Base-by-base conservation (phyloP, 805 yeast genomes). In the Hanseniaspora guilliermondii region DNA sequence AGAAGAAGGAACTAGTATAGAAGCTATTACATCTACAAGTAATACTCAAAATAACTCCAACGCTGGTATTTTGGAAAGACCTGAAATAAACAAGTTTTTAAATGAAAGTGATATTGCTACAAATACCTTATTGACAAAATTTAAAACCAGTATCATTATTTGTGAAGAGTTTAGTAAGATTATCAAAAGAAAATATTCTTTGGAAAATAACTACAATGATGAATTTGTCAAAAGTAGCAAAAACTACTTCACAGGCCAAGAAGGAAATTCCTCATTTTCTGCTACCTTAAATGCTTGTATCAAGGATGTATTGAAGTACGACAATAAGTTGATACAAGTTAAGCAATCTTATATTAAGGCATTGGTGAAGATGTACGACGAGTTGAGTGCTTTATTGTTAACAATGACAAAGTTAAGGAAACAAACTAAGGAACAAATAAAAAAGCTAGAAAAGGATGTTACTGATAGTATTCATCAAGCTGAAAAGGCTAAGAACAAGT, bases 101-200 rank as follows among this genome's bases (percentile, higher is more conserved):
- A 75, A 75, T 57, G 56, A 46, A 33, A 76, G 86, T n/a, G 95
- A 87, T 65, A 75, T 80, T 6, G 85, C 94, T 2, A 76, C 87
- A 52, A 93, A 85, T 57, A 74, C 87, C 0, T 72, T 91, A 19
- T 72, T 89, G 49, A 69, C 74, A 1, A 74, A 95, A 41, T 73
- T 89, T 56, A 91, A 91, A 68, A 91, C 83, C 66, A 79, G 88
- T 56, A 74, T 89, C 44, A 74, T 75, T 57, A 82, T 95, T 0
- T 83, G 94, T 59, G 96, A 88, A 62, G 97, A 93, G 64, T 82
- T 87, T 61, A 74, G 87, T 30, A 79, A 79, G 60, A 93, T 79
- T 66, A 71, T 91, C 54, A 84, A 83, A 65, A 85, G 83, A 68
- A 83, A 85, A 61, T 87, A 87, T 30, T 70, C 77, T 35, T 75